A percentile compares a stretch with the other conserved stretches of the same genome.
These are phyloP conservation scores for Dichotomocladium elegans DNA, from an alignment of 371 early-diverging fungal species.

Conservation along the genomic window DNA sequence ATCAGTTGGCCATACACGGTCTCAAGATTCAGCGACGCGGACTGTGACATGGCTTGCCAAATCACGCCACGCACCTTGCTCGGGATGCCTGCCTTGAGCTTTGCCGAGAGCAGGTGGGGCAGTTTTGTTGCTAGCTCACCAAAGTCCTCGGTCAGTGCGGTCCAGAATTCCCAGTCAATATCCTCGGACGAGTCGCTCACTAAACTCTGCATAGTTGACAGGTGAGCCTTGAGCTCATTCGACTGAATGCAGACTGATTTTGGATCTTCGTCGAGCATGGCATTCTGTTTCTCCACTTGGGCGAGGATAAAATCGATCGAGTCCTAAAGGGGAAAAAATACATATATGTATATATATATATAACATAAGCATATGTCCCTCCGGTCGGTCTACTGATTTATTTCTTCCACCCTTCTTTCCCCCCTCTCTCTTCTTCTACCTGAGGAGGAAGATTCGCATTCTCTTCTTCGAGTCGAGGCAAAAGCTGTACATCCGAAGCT, in stretches of 20 bases:
- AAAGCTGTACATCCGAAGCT: conserved; percentile 24
- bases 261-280: conserved; percentile 51
- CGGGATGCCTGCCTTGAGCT: conserved; percentile 83
- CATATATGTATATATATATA: too few species aligned
- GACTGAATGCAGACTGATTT: conserved; percentile 54
- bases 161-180: conserved; percentile 93
- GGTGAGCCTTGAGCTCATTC: conserved; percentile 48
- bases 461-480: conserved; percentile 42
- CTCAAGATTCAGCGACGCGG: conserved; percentile 74
- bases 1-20: conserved; percentile 81
- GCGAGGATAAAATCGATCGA: conserved; percentile 52
- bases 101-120: conserved; percentile 61
- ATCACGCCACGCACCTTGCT: conserved; percentile 83
- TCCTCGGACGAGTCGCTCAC: conserved; percentile 36
- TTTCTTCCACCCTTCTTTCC: not conserved
- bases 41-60: conserved; percentile 90
- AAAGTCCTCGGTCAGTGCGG: conserved; percentile 83
- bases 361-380: too few species aligned
- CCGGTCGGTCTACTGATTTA: not conserved
- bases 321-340: too few species aligned
- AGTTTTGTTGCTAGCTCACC: conserved; percentile 54
- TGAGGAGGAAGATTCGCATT: conserved; percentile 37
- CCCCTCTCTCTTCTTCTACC: conserved; percentile 12
- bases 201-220: conserved; percentile 48
- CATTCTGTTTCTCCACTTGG: conserved; percentile 54